Percentiles rank a stretch among this genome's conserved stretches.
These are phyloP conservation scores for Pythium graminicola DNA, from an alignment of 352 stramenopile genomes.

Conservation along the genomic window DNA sequence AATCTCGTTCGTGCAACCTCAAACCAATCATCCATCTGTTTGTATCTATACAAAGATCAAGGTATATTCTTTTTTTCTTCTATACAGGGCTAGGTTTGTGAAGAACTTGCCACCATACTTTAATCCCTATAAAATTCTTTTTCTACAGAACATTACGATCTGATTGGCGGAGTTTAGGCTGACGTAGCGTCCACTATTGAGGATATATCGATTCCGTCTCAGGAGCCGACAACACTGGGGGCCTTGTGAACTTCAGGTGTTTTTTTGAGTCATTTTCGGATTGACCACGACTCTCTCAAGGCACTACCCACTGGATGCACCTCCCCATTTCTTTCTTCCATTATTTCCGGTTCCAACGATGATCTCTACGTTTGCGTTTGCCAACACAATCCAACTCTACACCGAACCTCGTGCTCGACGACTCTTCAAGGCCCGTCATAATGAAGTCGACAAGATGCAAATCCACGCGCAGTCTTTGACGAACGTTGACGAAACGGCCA, in stretches of 20 bases:
- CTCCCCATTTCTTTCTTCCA: not conserved
- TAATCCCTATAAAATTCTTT: conserved; percentile 23
- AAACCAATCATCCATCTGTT: no score
- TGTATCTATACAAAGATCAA: conserved; percentile 11
- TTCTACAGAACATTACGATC: not conserved
- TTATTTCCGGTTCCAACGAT: conserved; percentile 4
- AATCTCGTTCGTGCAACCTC: no score
- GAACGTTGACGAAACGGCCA: conserved; percentile 17
- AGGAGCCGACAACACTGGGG: not conserved
- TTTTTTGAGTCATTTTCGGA: conserved; percentile 5
- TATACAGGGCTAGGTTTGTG: conserved; percentile 10
- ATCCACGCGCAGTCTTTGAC: conserved; percentile 29
- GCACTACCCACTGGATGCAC: not conserved
- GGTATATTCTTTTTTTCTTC: conserved; percentile 23
- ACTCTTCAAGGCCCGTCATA: conserved; percentile 52
- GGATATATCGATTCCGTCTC: conserved; percentile 4
- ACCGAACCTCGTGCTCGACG: conserved; percentile 30
- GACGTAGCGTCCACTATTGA: conserved; percentile 5
- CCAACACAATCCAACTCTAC: conserved; percentile 23
- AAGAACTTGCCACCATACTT: conserved; percentile 1
- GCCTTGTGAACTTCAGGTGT: not conserved
- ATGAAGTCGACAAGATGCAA: conserved; percentile 41
- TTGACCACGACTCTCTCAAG: not conserved
- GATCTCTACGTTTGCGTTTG: conserved; percentile 17
- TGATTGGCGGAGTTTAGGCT: conserved; percentile 6